These are phyloP conservation scores for Endocalyx cinctus DNA, from an alignment of 2,329 filamentous ascomycete species.

Conservation along the genomic window DNA sequence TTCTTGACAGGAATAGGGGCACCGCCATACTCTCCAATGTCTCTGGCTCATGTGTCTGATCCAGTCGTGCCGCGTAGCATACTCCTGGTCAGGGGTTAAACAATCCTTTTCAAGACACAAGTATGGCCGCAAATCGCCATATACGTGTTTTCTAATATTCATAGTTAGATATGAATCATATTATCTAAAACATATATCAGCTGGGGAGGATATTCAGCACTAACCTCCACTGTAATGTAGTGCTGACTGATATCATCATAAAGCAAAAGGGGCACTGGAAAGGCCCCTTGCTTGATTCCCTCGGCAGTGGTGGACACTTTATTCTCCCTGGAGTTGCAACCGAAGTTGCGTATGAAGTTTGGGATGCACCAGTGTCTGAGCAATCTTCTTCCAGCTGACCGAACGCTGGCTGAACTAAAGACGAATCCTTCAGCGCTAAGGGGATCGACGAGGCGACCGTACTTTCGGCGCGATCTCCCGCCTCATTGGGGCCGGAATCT, in stretches of 20 bases:
- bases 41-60: constrained; percentile 16
- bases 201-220: constrained; percentile 4
- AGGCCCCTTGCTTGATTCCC: constrained; percentile 13
- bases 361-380: constrained; percentile 18
- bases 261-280: constrained; percentile 39
- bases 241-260: constrained; percentile 25
- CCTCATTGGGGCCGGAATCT: constrained; percentile 9
- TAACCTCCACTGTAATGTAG: constrained; percentile 27
- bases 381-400: constrained; percentile 10
- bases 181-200: neutral
- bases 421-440: constrained; percentile 6
- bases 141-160: constrained; percentile 32
- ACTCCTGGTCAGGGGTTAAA: constrained; percentile 11
- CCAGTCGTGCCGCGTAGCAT: constrained; percentile 17
- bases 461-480: constrained; percentile 6
- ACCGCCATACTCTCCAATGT: constrained; percentile 22
- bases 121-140: constrained; percentile 34
- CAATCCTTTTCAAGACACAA: constrained; percentile 28
- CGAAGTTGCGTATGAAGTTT: constrained; percentile 27
- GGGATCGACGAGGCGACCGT: constrained; percentile 22
- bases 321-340: constrained; percentile 6
- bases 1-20: constrained; percentile 13
- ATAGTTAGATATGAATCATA: neutral
- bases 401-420: neutral
- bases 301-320: constrained; percentile 19